Conservation (phyloP, 2,329 filamentous ascomycete species). For the Nakataea oryzae region DNA sequence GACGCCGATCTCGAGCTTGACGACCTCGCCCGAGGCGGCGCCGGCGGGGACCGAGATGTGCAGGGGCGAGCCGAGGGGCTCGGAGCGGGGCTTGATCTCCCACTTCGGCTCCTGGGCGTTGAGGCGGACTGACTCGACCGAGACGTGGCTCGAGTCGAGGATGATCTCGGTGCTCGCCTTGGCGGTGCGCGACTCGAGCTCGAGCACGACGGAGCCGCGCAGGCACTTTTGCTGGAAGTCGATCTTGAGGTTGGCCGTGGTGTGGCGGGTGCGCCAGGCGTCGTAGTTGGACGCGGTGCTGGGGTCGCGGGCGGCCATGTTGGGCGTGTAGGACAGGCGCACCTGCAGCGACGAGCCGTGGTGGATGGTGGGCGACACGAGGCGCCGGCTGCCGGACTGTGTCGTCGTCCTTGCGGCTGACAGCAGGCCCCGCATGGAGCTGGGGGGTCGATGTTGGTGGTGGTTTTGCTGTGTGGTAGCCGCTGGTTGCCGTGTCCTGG, state of each 20-base stretch:
- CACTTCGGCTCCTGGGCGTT: conserved; percentile 55
- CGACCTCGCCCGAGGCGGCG: conserved; percentile 37
- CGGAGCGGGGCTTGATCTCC: conserved; percentile 57
- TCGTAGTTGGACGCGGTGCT: conserved; percentile 90
- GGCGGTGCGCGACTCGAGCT: conserved; percentile 67
- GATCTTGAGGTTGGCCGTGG: conserved; percentile 68
- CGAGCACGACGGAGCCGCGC: conserved; percentile 65
- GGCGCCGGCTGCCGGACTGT: too few species aligned
- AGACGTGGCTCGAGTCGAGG: conserved; percentile 78
- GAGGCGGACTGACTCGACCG: conserved; percentile 62
- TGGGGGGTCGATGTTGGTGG: too few species aligned
- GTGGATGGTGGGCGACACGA: neutral
- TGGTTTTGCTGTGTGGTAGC: neutral
- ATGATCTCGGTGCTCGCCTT: conserved; percentile 66
- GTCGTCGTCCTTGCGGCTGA: neutral
- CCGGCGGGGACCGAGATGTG: conserved; percentile 50
- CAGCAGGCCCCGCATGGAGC: neutral
- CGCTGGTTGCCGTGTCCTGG: neutral
- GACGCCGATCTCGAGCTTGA: conserved; percentile 54
- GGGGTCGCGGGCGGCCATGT: conserved; percentile 55
- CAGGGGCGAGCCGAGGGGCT: conserved; percentile 66
- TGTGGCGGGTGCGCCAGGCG: conserved; percentile 76
- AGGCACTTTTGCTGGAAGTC: conserved; percentile 74
- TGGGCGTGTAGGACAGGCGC: conserved; percentile 13
- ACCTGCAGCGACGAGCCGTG: conserved; percentile 2